A percentile compares a stretch with the other conserved stretches of the same genome.
These are phyloP conservation scores for Pseudotulostoma volvatum DNA, from an alignment of 495 filamentous ascomycete genomes.

Conservation along the genomic window DNA sequence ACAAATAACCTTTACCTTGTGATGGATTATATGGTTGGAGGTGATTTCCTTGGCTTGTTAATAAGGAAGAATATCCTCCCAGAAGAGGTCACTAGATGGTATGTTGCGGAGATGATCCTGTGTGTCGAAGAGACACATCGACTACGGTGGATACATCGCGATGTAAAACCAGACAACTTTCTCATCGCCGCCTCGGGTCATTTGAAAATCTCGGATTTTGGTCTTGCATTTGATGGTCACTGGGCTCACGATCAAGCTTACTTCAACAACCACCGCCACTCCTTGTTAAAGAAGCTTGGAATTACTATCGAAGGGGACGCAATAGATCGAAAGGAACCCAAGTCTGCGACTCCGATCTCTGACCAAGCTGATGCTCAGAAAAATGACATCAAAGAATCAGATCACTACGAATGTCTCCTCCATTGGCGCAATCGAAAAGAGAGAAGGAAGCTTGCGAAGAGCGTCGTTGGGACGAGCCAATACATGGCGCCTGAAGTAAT, in stretches of 20 bases:
- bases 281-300: slow-evolving; percentile 54
- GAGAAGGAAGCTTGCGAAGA: slow-evolving; percentile 57
- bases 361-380: slow-evolving; percentile 10
- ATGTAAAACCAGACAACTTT: slow-evolving; percentile 95
- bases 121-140: slow-evolving; percentile 87
- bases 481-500: slow-evolving; percentile 97
- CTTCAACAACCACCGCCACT: slow-evolving; percentile 66
- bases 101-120: slow-evolving; percentile 86
- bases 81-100: slow-evolving; percentile 66
- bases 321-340: slow-evolving; percentile 42
- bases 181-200: slow-evolving; percentile 76
- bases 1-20: slow-evolving; percentile 68
- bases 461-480: slow-evolving; percentile 89
- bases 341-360: background rate
- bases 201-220: slow-evolving; percentile 90
- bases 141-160: slow-evolving; percentile 79
- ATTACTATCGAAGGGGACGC: slow-evolving; percentile 61
- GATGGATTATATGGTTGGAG: slow-evolving; percentile 96
- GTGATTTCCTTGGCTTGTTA: slow-evolving; percentile 76
- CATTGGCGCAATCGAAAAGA: slow-evolving; percentile 65
- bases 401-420: slow-evolving; percentile 39
- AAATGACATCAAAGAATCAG: slow-evolving; percentile 31
- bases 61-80: slow-evolving; percentile 66
- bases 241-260: slow-evolving; percentile 84
- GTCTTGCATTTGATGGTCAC: slow-evolving; percentile 83